These are phyloP conservation scores for Turnera subulata DNA, from an alignment of 345 rosid species.

Conservation along the genomic window DNA sequence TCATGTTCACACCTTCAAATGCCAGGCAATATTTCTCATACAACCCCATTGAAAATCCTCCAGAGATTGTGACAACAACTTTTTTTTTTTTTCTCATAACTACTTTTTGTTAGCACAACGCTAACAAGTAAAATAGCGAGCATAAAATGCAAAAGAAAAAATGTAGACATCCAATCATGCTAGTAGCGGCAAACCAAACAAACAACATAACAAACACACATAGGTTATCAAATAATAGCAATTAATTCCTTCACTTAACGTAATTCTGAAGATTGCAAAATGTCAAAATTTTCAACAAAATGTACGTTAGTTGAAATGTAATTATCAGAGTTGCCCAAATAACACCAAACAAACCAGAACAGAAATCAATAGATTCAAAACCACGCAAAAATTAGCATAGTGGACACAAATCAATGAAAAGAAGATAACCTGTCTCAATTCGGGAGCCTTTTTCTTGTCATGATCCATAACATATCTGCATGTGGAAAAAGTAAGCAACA, in stretches of 20 bases:
- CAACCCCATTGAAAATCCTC: background rate
- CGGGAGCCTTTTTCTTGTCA: constrained; percentile 52
- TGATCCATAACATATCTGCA: constrained; percentile 86
- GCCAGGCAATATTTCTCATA: background rate
- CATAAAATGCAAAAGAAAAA: background rate
- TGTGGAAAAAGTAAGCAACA: constrained; percentile 8
- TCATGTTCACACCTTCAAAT: background rate
- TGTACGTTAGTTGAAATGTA: too few relatives aligned
- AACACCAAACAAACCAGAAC: too few relatives aligned
- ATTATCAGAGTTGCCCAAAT: too few relatives aligned
- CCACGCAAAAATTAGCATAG: background rate
- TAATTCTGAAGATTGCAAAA: too few relatives aligned
- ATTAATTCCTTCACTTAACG: too few relatives aligned
- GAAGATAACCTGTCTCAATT: constrained; percentile 43
- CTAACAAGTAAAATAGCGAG: background rate
- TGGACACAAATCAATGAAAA: background rate
- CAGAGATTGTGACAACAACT: background rate
- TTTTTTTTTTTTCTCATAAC: background rate
- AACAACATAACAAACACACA: background rate
- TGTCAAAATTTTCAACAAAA: too few relatives aligned
- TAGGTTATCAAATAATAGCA: too few relatives aligned
- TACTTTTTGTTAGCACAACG: too few relatives aligned
- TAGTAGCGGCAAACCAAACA: background rate
- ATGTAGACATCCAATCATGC: constrained; percentile 4
- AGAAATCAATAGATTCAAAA: background rate